Evolutionary conservation across 352 stramenopile genomes (phyloP).

Genomic region (Pythium vanterpoolii): DNA sequence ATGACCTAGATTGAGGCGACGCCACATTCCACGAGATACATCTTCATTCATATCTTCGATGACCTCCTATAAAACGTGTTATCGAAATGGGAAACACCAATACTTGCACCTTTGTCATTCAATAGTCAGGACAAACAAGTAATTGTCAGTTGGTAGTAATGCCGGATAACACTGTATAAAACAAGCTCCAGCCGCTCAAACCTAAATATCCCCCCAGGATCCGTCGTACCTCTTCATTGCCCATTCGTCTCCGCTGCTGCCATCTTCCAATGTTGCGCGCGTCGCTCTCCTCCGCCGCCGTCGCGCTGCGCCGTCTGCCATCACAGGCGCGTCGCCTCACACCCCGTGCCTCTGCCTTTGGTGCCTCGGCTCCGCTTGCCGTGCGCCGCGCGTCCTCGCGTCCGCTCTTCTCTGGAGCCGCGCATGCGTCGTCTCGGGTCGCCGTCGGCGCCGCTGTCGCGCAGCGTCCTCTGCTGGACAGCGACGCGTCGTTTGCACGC

Average conservation of each 20-base stretch:
- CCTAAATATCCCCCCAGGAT: background rate
- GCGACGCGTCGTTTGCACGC: slow-evolving; percentile 11
- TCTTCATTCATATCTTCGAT: background rate
- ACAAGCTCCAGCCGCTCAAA: background rate
- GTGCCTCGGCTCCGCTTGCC: background rate
- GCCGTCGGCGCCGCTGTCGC: background rate
- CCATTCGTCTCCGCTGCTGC: background rate
- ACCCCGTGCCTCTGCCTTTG: background rate
- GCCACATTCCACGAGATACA: background rate
- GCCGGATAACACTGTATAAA: background rate
- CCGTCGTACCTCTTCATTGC: background rate
- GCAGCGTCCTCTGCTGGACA: slow-evolving; percentile 6
- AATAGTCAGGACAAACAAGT: background rate
- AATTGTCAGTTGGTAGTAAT: background rate
- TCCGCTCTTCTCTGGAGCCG: background rate
- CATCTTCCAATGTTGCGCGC: slow-evolving; percentile 8
- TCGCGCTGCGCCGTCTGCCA: slow-evolving; percentile 13
- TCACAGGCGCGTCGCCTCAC: background rate
- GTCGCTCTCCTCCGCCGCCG: background rate
- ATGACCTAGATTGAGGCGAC: background rate
- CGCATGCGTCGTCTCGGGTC: background rate
- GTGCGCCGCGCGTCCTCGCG: background rate
- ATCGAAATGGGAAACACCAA: background rate
- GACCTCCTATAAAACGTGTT: background rate
- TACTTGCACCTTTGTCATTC: background rate